Conservation (phyloP, 2,329 filamentous ascomycete species). For the Neopestalotiopsis clavispora region DNA sequence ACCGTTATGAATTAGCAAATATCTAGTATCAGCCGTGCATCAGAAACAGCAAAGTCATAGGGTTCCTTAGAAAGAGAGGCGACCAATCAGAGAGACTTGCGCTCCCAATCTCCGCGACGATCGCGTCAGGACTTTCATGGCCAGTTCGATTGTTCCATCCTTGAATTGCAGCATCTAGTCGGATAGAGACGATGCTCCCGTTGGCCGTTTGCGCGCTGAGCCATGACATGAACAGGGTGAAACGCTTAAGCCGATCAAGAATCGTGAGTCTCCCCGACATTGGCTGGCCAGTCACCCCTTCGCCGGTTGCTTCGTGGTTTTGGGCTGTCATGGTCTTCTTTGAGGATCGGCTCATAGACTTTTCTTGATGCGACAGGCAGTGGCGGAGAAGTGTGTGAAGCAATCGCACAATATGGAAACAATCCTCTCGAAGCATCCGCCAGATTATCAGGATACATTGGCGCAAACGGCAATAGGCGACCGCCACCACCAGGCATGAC, state of each 20-base stretch:
- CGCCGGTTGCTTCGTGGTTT: not conserved
- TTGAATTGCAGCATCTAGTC: slow-evolving; percentile 12
- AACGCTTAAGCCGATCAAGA: slow-evolving; percentile 1
- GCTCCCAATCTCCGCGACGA: not conserved
- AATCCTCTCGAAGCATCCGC: slow-evolving; percentile 4
- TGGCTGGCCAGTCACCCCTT: not conserved
- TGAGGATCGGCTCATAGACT: not conserved
- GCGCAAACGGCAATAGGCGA: slow-evolving; percentile 2
- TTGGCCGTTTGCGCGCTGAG: slow-evolving; percentile 12
- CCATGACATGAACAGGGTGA: slow-evolving; percentile 17
- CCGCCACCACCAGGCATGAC: not conserved
- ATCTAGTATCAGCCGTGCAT: not conserved
- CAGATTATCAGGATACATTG: slow-evolving; percentile 5
- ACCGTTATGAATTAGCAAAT: not conserved
- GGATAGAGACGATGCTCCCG: slow-evolving; percentile 16
- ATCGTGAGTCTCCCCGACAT: not conserved
- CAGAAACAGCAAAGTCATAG: not conserved
- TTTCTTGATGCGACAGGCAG: not conserved
- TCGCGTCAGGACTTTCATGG: not conserved
- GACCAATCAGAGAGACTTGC: not conserved
- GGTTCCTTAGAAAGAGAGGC: not conserved
- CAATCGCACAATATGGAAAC: not conserved
- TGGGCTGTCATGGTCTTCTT: not conserved
- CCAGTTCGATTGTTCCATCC: not conserved
- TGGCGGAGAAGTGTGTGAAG: not conserved